Evolutionary conservation across 352 stramenopile genomes (phyloP).

Genomic region (Pythium scleroteichum): DNA sequence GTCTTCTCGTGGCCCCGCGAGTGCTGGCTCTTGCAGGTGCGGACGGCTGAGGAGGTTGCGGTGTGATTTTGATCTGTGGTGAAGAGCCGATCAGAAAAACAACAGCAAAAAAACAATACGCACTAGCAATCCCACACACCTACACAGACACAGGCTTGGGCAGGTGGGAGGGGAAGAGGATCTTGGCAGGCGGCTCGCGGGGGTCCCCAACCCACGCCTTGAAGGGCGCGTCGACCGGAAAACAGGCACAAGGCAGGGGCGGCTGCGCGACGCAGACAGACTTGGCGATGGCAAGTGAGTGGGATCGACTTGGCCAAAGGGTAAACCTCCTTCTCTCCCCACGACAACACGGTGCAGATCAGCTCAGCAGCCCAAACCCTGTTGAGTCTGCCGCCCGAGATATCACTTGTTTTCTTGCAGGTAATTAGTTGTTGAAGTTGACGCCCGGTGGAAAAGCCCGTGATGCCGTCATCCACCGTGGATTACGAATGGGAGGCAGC

Average conservation of each 20-base stretch:
- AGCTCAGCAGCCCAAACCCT: constrained; percentile 4
- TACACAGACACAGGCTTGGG: background rate
- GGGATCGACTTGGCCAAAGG: constrained; percentile 11
- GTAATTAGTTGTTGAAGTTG: no score
- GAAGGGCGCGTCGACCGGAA: constrained; percentile 13
- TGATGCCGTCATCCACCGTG: background rate
- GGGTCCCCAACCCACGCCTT: background rate
- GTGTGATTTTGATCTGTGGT: background rate
- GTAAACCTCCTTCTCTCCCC: constrained; percentile 4
- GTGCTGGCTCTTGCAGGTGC: no score
- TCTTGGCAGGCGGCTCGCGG: background rate
- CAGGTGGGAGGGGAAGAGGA: background rate
- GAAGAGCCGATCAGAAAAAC: constrained; percentile 4
- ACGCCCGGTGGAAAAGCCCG: background rate
- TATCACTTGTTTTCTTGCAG: no score
- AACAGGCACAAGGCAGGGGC: constrained; percentile 6
- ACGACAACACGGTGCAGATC: constrained; percentile 11
- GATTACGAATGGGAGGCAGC: background rate
- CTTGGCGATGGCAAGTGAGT: constrained; percentile 24
- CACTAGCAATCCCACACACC: constrained; percentile 4
- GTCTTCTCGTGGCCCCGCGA: no score
- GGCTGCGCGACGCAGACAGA: constrained; percentile 17
- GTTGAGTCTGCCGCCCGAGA: background rate
- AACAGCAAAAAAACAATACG: background rate
- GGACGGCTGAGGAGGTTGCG: constrained; percentile 2